phyloP scores from a whole-genome alignment of 1,284 basidiomycete genomes.

The Lentinula novae-zelandiae region DNA sequence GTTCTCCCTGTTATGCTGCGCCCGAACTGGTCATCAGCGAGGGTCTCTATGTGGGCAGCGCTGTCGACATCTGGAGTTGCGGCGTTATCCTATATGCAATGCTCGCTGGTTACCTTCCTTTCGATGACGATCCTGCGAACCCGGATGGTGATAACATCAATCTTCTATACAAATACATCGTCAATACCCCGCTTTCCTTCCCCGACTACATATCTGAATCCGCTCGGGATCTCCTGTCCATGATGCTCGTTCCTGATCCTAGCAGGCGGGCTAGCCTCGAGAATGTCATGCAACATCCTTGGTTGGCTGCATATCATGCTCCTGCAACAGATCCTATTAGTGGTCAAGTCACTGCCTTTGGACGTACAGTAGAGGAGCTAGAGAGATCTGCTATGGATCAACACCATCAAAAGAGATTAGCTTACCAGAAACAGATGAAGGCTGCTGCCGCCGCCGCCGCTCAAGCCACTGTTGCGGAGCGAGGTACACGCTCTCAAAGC shows the following conservation, averaged over 20 bases:
- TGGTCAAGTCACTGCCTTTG: constrained; percentile 44
- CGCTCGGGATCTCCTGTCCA: constrained; percentile 57
- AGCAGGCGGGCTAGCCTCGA: constrained; percentile 61
- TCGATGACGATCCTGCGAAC: constrained; percentile 98
- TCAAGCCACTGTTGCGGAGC: constrained; percentile 28
- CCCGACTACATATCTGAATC: constrained; percentile 87
- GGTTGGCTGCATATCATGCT: constrained; percentile 54
- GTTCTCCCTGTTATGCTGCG: constrained; percentile 97
- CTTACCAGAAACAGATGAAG: constrained; percentile 61
- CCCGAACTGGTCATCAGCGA: constrained; percentile 99
- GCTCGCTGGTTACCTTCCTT: constrained; percentile 99
- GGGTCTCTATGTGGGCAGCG: constrained; percentile 96
- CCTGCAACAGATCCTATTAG: constrained; percentile 6
- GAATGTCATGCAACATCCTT: constrained; percentile 69
- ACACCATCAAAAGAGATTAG: constrained; percentile 66
- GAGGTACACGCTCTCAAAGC: constrained; percentile 30
- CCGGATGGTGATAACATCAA: constrained; percentile 99
- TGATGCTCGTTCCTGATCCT: constrained; percentile 82
- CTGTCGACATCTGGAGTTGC: constrained; percentile 99
- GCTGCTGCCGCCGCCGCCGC: constrained; percentile 27
- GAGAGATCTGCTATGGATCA: constrained; percentile 71
- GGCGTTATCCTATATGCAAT: constrained; percentile 99
- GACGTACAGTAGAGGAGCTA: constrained; percentile 59
- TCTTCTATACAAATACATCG: constrained; percentile 98
- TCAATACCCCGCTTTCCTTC: constrained; percentile 92